Base-by-base conservation (phyloP, 306 rosid genomes). In the Argentina anserina region DNA sequence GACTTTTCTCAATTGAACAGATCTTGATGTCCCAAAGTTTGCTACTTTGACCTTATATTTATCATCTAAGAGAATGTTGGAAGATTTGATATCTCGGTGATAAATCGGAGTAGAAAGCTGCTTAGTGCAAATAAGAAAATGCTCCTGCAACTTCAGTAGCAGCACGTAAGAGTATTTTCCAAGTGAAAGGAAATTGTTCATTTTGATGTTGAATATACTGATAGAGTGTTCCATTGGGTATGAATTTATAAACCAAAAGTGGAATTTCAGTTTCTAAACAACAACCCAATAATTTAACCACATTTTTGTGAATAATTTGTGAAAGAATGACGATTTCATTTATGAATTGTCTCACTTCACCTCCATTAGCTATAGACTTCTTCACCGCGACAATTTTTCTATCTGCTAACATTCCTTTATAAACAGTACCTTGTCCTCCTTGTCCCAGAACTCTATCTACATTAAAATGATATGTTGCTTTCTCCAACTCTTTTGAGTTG, bases 341-440 rank as follows among this genome's bases (percentile, higher is more conserved):
- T 6, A 65, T 10, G 61, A 53, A 53, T 3, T 53, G 61, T 53
- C 33, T 23, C 31, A 53, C 61, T 53, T 53, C 61, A 0, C 28
- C 31, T 53, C 13, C 61, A 12, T 20, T 36, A 25, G 9, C 58
- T 42, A 18, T 4, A 0, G 66, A 65, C 58, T 66, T 75, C 79
- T 75, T 75, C 0, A 66, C 12, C 1, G 79, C 79, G 2, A 50
- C 66, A 26, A 75, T 65, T 17, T n/a, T 75, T 40, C 72, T 73
- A 11, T 75, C 47, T 36, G 29, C 20, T 6, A 79, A 9, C 78
- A 79, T 72, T 23, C 78, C 74, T 56, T 78, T 78, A 60, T 78
- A 72, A 7, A 71, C 81, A 26, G 77, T 71, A 0, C 81, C 81
- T 9, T 78, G 76, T 9, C 81, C 81, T 71, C 81, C 81, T 36